Percentiles rank a stretch among this genome's conserved stretches.
Evolutionary conservation across 179 eudicot species (phyloP).

Genomic region (Beta corolliflora): DNA sequence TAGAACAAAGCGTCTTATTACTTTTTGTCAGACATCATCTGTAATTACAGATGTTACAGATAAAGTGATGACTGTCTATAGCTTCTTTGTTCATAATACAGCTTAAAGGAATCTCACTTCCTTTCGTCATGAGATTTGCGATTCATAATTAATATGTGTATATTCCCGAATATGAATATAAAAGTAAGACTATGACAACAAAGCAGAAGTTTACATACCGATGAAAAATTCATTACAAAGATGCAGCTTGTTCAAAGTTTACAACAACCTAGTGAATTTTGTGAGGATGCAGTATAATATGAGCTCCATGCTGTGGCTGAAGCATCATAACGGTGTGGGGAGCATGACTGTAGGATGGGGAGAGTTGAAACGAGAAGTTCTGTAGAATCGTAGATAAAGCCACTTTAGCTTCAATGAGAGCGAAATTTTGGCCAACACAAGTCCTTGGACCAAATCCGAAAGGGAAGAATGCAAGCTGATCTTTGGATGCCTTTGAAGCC

Average conservation of each 20-base stretch:
- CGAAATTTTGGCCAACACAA: conserved; percentile 54
- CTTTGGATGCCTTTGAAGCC: conserved; percentile 44
- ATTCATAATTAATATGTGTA: neutral
- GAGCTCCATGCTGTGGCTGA: conserved; percentile 69
- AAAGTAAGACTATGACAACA: neutral
- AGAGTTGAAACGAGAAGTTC: conserved; percentile 45
- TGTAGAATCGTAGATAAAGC: conserved; percentile 48
- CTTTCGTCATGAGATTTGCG: neutral
- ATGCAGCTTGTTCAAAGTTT: neutral
- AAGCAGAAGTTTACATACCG: neutral
- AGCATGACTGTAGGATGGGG: conserved; percentile 54
- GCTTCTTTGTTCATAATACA: neutral
- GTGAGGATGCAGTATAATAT: conserved; percentile 31
- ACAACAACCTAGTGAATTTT: neutral
- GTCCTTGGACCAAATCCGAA: conserved; percentile 55
- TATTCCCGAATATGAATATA: neutral
- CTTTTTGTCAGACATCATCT: neutral
- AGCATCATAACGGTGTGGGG: conserved; percentile 54
- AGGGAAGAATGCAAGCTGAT: conserved; percentile 45
- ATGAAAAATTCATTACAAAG: neutral
- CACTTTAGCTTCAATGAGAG: conserved; percentile 55
- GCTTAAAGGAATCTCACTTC: neutral
- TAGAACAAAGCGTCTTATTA: neutral
- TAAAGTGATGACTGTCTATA: too few relatives aligned
- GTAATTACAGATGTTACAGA: too few relatives aligned